Evolutionary conservation across 441 rosid genomes (phyloP).

Genomic region (Hura crepitans): DNA sequence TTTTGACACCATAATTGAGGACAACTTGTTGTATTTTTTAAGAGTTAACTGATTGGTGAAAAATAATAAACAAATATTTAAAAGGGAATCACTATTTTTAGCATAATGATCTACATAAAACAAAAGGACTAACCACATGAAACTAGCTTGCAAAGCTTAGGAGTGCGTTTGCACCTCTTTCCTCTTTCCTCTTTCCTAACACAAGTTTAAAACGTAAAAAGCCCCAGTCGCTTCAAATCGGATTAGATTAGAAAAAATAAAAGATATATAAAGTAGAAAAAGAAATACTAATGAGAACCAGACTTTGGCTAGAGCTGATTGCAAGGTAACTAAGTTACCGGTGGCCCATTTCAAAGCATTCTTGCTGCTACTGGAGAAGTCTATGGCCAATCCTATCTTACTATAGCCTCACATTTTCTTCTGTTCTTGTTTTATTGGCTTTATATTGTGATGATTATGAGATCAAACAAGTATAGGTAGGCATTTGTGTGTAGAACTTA

Average conservation of each 20-base stretch:
- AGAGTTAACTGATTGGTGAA: constrained; percentile 8
- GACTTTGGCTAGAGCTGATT: constrained; percentile 49
- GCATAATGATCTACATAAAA: background rate
- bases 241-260: constrained; percentile 6
- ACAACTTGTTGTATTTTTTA: constrained; percentile 54
- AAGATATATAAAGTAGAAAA: background rate
- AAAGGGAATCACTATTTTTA: background rate
- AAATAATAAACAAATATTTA: background rate
- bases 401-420: constrained; percentile 53
- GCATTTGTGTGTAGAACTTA: too few species aligned
- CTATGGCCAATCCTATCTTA: constrained; percentile 78
- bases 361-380: constrained; percentile 88
- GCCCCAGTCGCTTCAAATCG: background rate
- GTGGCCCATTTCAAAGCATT: constrained; percentile 78
- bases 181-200: too few species aligned
- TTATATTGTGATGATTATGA: too few species aligned
- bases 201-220: too few species aligned
- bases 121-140: constrained; percentile 47
- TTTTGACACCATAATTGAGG: constrained; percentile 93
- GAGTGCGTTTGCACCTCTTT: too few species aligned
- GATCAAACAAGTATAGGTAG: too few species aligned
- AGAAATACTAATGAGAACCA: constrained; percentile 63
- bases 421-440: too few species aligned
- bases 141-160: constrained; percentile 78
- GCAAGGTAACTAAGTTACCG: constrained; percentile 58